Conservation (phyloP, 2,329 filamentous ascomycete genomes). For the Cryphonectria carpinicola region DNA sequence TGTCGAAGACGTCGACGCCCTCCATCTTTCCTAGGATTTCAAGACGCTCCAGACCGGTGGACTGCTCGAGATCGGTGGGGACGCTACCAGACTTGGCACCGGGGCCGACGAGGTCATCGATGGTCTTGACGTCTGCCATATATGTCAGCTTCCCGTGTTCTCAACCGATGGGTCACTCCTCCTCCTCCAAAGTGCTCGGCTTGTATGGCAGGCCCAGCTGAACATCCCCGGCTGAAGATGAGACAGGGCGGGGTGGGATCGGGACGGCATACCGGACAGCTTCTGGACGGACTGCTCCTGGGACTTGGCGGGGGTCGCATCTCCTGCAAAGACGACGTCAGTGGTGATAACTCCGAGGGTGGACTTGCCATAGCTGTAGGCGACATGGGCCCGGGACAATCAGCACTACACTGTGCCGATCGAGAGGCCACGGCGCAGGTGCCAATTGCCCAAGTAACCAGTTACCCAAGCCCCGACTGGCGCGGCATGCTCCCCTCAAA, state of each 20-base stretch:
- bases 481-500: conserved; percentile 24
- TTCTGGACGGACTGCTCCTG: conserved; percentile 17
- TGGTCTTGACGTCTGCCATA: conserved; percentile 74
- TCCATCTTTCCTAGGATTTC: conserved; percentile 99
- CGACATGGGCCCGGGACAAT: not conserved
- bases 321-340: conserved; percentile 24
- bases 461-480: conserved; percentile 27
- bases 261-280: conserved; percentile 25
- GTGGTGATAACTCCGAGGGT: not conserved
- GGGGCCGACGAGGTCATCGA: conserved; percentile 82
- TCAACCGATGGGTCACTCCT: not conserved
- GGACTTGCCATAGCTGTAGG: not conserved
- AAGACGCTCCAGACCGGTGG: conserved; percentile 96
- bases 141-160: conserved; percentile 15
- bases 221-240: not conserved
- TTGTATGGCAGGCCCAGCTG: conserved; percentile 3
- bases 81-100: conserved; percentile 83
- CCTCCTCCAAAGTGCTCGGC: not conserved
- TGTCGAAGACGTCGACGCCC: conserved; percentile 96
- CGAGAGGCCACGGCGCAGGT: conserved; percentile 24
- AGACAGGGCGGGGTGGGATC: not conserved
- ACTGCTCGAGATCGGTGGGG: conserved; percentile 92
- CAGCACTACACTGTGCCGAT: not conserved
- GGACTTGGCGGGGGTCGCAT: conserved; percentile 27
- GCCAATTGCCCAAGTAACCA: conserved; percentile 32